These are phyloP conservation scores for Epichloe sp. DNA, from an alignment of 2,329 filamentous ascomycete species.

Conservation along the genomic window DNA sequence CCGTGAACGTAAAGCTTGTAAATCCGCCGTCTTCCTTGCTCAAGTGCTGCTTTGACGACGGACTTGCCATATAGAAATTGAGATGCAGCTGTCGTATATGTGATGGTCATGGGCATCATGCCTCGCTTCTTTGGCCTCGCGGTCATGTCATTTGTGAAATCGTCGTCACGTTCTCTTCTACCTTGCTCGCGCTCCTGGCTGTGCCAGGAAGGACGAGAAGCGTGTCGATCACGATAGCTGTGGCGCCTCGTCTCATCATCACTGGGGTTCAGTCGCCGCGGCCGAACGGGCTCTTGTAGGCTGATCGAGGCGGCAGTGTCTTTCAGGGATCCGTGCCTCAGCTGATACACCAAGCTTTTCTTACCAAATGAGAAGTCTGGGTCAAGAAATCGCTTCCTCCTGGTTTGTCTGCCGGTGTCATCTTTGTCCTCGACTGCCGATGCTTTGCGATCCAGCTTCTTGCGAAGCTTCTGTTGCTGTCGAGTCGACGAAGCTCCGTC, in stretches of 20 bases:
- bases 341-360: slow-evolving; percentile 40
- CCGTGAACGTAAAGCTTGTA: slow-evolving; percentile 75
- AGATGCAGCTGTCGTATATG: slow-evolving; percentile 71
- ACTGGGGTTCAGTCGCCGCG: neutral
- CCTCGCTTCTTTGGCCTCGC: slow-evolving; percentile 12
- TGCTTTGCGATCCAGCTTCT: slow-evolving; percentile 33
- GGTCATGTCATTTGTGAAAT: neutral
- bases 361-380: slow-evolving; percentile 37
- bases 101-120: slow-evolving; percentile 25
- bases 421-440: slow-evolving; percentile 21
- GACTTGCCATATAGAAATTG: slow-evolving; percentile 83
- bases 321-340: slow-evolving; percentile 31
- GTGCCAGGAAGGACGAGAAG: neutral
- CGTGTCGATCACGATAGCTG: neutral
- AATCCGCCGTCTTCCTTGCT: slow-evolving; percentile 50
- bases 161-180: neutral
- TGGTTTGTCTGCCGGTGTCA: slow-evolving; percentile 26
- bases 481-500: slow-evolving; percentile 18
- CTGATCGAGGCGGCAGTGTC: slow-evolving; percentile 14
- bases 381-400: slow-evolving; percentile 39
- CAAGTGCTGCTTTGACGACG: slow-evolving; percentile 68
- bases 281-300: slow-evolving; percentile 15
- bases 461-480: slow-evolving; percentile 33
- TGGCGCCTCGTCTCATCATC: neutral
- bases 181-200: neutral